Evolutionary conservation across 2,329 filamentous ascomycete species (phyloP).

Genomic region (Botryosphaeria agaves): DNA sequence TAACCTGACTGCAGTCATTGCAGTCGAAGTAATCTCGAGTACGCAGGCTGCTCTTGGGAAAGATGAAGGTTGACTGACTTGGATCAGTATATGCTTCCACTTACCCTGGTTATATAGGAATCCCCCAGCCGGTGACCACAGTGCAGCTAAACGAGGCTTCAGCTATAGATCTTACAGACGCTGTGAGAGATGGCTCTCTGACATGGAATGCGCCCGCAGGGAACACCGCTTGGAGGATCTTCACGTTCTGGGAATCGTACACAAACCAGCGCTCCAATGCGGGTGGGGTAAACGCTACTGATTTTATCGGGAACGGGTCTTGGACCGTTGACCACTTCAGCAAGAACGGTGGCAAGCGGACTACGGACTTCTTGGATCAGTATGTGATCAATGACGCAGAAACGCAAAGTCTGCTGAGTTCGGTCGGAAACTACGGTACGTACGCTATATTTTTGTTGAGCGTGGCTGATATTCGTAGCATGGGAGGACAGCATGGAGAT

Average conservation of each 20-base stretch:
- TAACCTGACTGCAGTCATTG: constrained; percentile 6
- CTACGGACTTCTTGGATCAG: constrained; percentile 17
- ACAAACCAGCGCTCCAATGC: constrained; percentile 8
- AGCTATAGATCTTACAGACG: constrained; percentile 6
- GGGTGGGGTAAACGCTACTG: constrained; percentile 8
- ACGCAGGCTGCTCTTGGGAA: not conserved
- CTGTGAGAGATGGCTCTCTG: constrained; percentile 4
- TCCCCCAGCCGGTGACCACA: not conserved
- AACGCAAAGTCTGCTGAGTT: constrained; percentile 4
- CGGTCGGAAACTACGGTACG: constrained; percentile 14
- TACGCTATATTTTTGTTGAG: not conserved
- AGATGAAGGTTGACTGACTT: constrained; percentile 1
- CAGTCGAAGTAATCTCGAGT: constrained; percentile 4
- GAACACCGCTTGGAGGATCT: constrained; percentile 6
- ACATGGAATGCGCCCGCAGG: constrained; percentile 6
- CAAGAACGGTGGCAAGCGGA: constrained; percentile 8
- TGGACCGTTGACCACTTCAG: constrained; percentile 18
- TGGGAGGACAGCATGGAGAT: constrained; percentile 19
- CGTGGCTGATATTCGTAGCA: constrained; percentile 1
- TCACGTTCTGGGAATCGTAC: constrained; percentile 8
- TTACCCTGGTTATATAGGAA: too few species aligned
- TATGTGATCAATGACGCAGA: constrained; percentile 10
- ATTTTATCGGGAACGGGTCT: constrained; percentile 15
- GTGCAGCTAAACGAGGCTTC: constrained; percentile 5
- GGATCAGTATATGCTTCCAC: too few species aligned